Evolutionary conservation across 179 eudicot genomes (phyloP), one percentile per base, ranked within the genome.

Genomic region (Gypsophila paniculata): DNA sequence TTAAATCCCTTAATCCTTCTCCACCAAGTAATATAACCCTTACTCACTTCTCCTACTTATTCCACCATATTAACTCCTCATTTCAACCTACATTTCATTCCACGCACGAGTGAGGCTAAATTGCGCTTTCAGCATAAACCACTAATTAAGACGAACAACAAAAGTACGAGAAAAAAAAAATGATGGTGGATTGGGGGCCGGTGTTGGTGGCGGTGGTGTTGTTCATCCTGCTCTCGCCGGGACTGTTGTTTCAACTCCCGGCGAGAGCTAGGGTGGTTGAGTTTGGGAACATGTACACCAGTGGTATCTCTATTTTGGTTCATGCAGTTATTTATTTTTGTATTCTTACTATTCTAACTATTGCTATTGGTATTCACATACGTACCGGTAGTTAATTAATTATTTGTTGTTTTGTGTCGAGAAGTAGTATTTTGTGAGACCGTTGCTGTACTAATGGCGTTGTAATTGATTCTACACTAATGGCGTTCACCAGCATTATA

Each of bases 111-210:
- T 0, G 39, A 52, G 5, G 11, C 8, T 8, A 42, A 42, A 42
- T 1, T 42, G 46, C 46, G 46, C 11, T 42, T 29, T 4, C 34
- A 42, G 6, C 46, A 6, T 6, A 42, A 42, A 42, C 46, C 46
- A 29, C 34, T 8, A 42, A 42, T 3, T 2, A 3, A 42, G 0
- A 42, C 46, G 8, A 42, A 6, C 38, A 34, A 19, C n/a, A 32
- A 29, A 0, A 18, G 2, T 18, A 0, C 23, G n/a, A 52, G n/a
- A 18, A 17, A 23, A 29, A n/a, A 25, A 34, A 38, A 49, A 88
- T 86, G 91, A 60, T 73, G 51, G 85, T 81, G 9, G 97, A 91
- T 72, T 91, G 96, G 96, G 97, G 97, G 15, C 97, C 97, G 48
- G 89, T 88, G 22, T 90, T 91, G 39, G 97, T 91, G 67, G 82